Evolutionary conservation across 192 early-diverging fungal genomes (phyloP), one percentile per base, ranked within the genome.

Genomic region (Chytriomyces hyalinus): DNA sequence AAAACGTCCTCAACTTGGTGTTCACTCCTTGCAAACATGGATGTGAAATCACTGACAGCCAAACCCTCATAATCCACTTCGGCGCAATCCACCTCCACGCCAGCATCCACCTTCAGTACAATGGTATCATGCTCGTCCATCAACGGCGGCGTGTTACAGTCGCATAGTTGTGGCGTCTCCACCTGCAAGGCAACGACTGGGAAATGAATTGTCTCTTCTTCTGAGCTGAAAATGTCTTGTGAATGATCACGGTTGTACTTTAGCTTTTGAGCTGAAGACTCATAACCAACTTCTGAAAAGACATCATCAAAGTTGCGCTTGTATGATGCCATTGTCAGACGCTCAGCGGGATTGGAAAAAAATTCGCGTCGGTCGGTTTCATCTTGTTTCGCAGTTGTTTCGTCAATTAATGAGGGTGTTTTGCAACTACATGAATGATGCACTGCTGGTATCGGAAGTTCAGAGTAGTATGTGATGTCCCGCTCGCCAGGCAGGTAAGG

Each of bases 401-500:
- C 15, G 13, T 57, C 53, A 57, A 57, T 57, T 57, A 13, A 20
- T 57, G 53, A 57, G 3, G 53, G 20, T 57, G 20, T 57, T 13
- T 57, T 13, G 15, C 13, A n/a, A 57, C 13, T n/a, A 57, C 20
- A 57, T 13, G 53, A 57, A n/a, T 57, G 15, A 20, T n/a, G 4
- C 15, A 36, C 26, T 17, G 63, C 13, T 65, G 63, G 26, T 13
- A 48, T 20, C 20, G 66, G 46, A 43, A 70, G 15, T 28, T 70
- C 68, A 9, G 46, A 17, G 26, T 22, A 75, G 46, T 75, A 75
- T 6, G 73, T 75, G 17, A 75, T 66, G 20, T 75, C 63, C n/a
- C 73, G 28, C 48, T 66, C 61, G 8, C 73, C 73, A 49, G 17
- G 7, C 11, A 46, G 26, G 24, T 75, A 75, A 13, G 73, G 73